These are phyloP conservation scores for Allomyces arbusculus DNA, from an alignment of 192 early-diverging fungal species.

Conservation along the genomic window DNA sequence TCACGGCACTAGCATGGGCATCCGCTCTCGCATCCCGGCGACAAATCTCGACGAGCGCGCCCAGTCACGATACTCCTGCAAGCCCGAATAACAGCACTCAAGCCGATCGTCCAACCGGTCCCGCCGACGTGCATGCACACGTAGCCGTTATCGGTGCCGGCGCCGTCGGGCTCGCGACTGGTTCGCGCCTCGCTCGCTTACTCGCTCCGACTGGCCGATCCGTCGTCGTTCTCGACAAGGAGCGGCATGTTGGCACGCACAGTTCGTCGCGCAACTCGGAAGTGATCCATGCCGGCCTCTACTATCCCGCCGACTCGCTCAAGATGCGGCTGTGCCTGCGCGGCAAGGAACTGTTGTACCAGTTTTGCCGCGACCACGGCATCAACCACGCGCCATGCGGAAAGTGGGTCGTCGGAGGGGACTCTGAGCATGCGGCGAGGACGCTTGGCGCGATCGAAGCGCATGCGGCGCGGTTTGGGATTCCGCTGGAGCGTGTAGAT, in stretches of 20 bases:
- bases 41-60: too few relatives aligned
- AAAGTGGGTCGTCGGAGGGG: slow-evolving; percentile 62
- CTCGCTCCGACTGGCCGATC: slow-evolving; percentile 17
- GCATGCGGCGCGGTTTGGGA: slow-evolving; percentile 31
- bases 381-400: slow-evolving; percentile 34
- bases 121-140: too few relatives aligned
- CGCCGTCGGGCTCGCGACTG: slow-evolving; percentile 59
- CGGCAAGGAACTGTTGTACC: slow-evolving; percentile 50
- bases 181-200: slow-evolving; percentile 29
- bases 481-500: slow-evolving; percentile 28
- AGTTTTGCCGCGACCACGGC: slow-evolving; percentile 22
- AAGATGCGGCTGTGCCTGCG: slow-evolving; percentile 58
- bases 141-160: slow-evolving; percentile 36
- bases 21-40: too few relatives aligned
- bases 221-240: slow-evolving; percentile 48
- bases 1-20: too few relatives aligned
- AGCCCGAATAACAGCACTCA: too few relatives aligned
- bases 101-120: too few relatives aligned
- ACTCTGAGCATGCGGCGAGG: slow-evolving; percentile 19
- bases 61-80: too few relatives aligned
- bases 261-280: slow-evolving; percentile 64
- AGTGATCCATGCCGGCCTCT: slow-evolving; percentile 74
- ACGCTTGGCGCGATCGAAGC: slow-evolving; percentile 25
- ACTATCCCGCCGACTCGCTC: slow-evolving; percentile 52
- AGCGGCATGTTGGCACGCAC: slow-evolving; percentile 42